phyloP scores from a whole-genome alignment of 306 rosid genomes.

The Acacia melanoxylon region DNA sequence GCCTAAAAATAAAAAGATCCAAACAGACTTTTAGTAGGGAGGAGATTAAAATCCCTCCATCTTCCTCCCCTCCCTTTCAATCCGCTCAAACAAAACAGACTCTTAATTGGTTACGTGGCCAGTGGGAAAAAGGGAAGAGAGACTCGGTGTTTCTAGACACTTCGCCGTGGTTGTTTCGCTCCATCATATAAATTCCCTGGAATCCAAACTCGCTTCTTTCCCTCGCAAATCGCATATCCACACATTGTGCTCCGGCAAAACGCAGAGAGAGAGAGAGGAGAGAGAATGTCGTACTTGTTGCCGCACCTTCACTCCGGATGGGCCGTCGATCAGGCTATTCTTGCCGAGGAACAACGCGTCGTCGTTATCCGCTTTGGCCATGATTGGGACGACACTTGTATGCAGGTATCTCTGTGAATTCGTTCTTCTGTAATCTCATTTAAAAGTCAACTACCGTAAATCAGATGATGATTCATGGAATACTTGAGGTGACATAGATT shows the following conservation, averaged over 20 bases:
- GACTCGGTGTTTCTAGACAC: not conserved
- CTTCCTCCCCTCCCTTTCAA: no score
- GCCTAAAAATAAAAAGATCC: no score
- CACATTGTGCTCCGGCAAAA: no score
- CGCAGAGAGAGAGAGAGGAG: not conserved
- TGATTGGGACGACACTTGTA: constrained; percentile 68
- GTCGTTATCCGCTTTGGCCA: constrained; percentile 62
- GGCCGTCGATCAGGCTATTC: constrained; percentile 74
- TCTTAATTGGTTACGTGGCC: no score
- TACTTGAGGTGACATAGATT: not conserved
- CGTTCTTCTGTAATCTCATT: not conserved
- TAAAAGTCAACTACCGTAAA: not conserved
- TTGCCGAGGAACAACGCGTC: constrained; percentile 60
- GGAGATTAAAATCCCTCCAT: no score
- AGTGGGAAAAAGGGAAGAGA: not conserved
- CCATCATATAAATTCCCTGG: not conserved
- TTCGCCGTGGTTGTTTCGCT: not conserved
- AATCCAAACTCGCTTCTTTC: not conserved
- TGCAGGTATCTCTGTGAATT: constrained; percentile 47
- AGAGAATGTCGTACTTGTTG: constrained; percentile 55
- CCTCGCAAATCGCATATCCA: not conserved
- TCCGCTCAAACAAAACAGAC: no score
- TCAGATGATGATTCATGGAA: not conserved
- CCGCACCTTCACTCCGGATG: constrained; percentile 69
- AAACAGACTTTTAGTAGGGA: no score